A percentile compares a stretch with the other conserved stretches of the same genome.
These are phyloP conservation scores for Trichoderma citrinoviride DNA, from an alignment of 2,329 filamentous ascomycete species.

Conservation along the genomic window DNA sequence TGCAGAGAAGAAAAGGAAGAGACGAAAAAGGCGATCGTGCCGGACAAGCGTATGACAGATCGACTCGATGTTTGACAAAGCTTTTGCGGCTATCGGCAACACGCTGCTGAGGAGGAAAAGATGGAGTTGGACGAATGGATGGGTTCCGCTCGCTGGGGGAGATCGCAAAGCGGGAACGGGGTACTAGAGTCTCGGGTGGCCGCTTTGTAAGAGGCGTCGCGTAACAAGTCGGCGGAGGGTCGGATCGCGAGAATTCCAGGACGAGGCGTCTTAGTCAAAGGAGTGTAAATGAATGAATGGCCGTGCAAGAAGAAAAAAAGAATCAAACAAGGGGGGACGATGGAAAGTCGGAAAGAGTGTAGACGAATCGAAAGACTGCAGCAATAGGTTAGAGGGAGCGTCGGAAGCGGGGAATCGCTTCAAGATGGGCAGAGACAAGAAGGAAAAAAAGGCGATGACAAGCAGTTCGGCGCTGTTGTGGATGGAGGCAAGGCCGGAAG, in stretches of 20 bases:
- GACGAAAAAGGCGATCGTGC: neutral
- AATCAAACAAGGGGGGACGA: too few species aligned
- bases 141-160: constrained; percentile 6
- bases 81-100: constrained; percentile 8
- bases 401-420: constrained; percentile 16
- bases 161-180: neutral
- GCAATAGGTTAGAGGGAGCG: constrained; percentile 13
- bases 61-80: constrained; percentile 13
- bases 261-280: constrained; percentile 8
- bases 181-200: constrained; percentile 5
- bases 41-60: constrained; percentile 13
- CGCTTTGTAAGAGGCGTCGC: constrained; percentile 18
- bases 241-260: constrained; percentile 12
- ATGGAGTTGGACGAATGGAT: neutral
- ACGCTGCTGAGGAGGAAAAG: neutral
- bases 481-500: constrained; percentile 17
- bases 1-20: neutral
- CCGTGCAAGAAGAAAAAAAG: neutral
- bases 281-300: constrained; percentile 8
- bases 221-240: constrained; percentile 9
- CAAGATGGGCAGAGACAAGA: constrained; percentile 1
- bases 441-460: neutral
- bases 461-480: neutral
- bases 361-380: constrained; percentile 8
- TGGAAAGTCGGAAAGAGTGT: neutral